phyloP scores from a whole-genome alignment of 2,329 filamentous ascomycete species.

The Rhinocladiella mackenziei region DNA sequence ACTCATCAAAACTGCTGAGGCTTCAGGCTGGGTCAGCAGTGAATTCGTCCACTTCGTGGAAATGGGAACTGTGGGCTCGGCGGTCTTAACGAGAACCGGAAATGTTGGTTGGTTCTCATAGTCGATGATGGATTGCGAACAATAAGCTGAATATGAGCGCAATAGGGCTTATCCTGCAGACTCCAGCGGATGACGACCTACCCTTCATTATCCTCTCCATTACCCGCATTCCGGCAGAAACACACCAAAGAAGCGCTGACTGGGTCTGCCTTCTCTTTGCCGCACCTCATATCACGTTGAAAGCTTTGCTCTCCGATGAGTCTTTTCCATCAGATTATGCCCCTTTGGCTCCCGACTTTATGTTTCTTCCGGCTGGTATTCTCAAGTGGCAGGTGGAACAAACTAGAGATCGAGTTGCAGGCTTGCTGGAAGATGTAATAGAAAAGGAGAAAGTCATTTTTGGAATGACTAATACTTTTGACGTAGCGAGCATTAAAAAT shows the following conservation, averaged over 20 bases:
- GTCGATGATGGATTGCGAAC: neutral
- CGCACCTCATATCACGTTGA: neutral
- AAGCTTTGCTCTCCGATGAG: neutral
- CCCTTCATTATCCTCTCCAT: neutral
- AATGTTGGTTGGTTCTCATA: neutral
- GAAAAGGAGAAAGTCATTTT: neutral
- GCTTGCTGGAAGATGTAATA: neutral
- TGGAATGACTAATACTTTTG: neutral
- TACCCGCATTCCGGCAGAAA: neutral
- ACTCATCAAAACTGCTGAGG: neutral
- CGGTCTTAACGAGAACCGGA: neutral
- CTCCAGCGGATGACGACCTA: neutral
- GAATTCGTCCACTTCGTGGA: neutral
- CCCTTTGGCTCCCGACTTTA: neutral
- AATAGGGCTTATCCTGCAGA: neutral
- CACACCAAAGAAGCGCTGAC: neutral
- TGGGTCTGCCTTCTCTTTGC: slow-evolving; percentile 1
- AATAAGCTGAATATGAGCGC: neutral
- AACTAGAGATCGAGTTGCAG: neutral
- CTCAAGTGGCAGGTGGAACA: neutral
- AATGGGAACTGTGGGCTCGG: neutral
- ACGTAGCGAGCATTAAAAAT: neutral
- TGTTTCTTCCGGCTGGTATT: neutral
- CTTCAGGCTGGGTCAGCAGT: neutral
- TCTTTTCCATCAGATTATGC: slow-evolving; percentile 2